These are phyloP conservation scores for Lavandula angustifolia DNA, from an alignment of 257 asterid species.

Conservation along the genomic window DNA sequence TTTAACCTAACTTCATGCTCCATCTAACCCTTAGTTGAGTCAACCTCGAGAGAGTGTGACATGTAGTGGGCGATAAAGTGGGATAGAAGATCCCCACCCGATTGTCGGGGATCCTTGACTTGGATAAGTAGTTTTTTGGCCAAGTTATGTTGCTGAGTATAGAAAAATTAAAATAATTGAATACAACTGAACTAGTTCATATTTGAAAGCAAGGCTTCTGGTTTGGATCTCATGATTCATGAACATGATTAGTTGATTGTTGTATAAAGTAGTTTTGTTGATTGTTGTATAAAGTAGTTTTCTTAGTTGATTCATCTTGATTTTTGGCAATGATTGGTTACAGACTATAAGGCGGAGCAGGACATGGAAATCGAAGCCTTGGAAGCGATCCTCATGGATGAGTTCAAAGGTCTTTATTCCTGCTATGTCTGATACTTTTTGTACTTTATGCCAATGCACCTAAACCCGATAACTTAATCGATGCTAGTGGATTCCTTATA, in stretches of 20 bases:
- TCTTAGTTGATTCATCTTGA: constrained; percentile 30
- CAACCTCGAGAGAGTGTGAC: too few relatives aligned
- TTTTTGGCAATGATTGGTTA: constrained; percentile 26
- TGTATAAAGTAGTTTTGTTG: too few relatives aligned
- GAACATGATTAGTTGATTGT: too few relatives aligned
- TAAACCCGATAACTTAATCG: constrained; percentile 33
- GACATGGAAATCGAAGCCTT: constrained; percentile 97
- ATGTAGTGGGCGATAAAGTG: too few relatives aligned
- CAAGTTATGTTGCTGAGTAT: constrained; percentile 17
- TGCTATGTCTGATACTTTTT: constrained; percentile 10
- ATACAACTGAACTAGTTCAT: neutral
- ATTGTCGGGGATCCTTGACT: neutral
- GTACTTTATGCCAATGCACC: constrained; percentile 21
- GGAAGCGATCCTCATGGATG: constrained; percentile 95
- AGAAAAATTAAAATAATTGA: neutral
- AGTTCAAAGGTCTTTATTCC: constrained; percentile 62
- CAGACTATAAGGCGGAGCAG: constrained; percentile 89
- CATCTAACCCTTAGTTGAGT: too few relatives aligned
- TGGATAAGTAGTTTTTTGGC: neutral
- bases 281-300: too few relatives aligned
- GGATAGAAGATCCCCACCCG: too few relatives aligned
- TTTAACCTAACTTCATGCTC: too few relatives aligned
- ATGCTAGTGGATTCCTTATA: constrained; percentile 46
- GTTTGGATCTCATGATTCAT: constrained; percentile 13
- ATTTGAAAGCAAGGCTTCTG: constrained; percentile 12